Evolutionary conservation across 306 rosid genomes (phyloP).

Genomic region (Purshia tridentata): DNA sequence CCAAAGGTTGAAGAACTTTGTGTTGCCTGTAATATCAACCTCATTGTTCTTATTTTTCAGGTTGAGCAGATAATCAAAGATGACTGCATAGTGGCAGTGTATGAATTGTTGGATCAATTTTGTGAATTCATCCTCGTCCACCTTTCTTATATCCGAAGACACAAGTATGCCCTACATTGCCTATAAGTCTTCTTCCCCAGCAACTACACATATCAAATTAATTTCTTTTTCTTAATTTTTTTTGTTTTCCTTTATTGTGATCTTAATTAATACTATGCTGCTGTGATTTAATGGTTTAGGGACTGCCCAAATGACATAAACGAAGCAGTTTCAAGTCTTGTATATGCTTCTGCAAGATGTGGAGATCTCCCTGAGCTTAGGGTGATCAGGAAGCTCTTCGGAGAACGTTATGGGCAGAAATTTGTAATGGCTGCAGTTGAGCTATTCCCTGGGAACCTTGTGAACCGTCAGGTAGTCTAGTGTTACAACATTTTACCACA

Average conservation of each 20-base stretch:
- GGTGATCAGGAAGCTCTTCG: constrained; percentile 68
- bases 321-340: constrained; percentile 82
- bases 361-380: constrained; percentile 84
- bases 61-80: constrained; percentile 64
- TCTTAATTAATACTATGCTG: neutral
- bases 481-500: neutral
- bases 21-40: neutral
- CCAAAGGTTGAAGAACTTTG: neutral
- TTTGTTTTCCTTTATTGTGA: neutral
- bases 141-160: constrained; percentile 57
- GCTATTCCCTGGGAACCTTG: constrained; percentile 67
- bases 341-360: constrained; percentile 85
- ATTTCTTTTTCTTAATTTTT: neutral
- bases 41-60: constrained; percentile 34
- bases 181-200: neutral
- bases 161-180: constrained; percentile 47
- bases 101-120: constrained; percentile 59
- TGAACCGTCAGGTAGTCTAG: constrained; percentile 52
- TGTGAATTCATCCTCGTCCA: constrained; percentile 60
- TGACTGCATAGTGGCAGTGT: constrained; percentile 46
- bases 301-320: constrained; percentile 73
- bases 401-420: constrained; percentile 61
- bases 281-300: constrained; percentile 21
- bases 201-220: neutral
- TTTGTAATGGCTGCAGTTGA: constrained; percentile 60